These are phyloP conservation scores for Pulveroboletus sp. DNA, from an alignment of 768 basidiomycete genomes.

Conservation along the genomic window DNA sequence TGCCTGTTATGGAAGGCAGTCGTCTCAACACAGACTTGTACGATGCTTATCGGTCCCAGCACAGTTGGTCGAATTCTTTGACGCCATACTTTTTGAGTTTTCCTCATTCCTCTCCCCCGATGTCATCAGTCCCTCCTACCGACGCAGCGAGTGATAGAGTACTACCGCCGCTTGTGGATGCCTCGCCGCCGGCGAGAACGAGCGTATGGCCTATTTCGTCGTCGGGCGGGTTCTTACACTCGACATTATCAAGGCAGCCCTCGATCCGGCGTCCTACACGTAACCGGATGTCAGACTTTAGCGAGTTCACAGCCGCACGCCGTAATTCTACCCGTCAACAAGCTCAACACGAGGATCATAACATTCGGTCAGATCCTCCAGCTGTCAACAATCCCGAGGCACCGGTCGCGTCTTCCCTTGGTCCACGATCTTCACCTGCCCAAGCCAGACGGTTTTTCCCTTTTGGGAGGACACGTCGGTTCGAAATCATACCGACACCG, in stretches of 20 bases:
- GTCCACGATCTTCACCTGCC: constrained; percentile 12
- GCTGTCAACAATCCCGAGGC: neutral
- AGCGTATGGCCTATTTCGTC: constrained; percentile 23
- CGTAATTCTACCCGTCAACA: constrained; percentile 44
- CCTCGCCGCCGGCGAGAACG: constrained; percentile 19
- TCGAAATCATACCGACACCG: constrained; percentile 33
- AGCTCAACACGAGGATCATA: constrained; percentile 26
- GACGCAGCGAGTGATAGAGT: constrained; percentile 21
- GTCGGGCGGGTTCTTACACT: constrained; percentile 21
- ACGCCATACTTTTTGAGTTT: constrained; percentile 20
- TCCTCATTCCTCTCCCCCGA: constrained; percentile 25
- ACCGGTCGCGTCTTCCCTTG: constrained; percentile 4
- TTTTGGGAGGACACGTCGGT: constrained; percentile 42
- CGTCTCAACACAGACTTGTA: constrained; percentile 58
- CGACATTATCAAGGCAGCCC: constrained; percentile 48
- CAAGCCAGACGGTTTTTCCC: constrained; percentile 55
- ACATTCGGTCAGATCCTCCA: constrained; percentile 7
- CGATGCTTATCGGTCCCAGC: constrained; percentile 52
- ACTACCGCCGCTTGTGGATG: constrained; percentile 28
- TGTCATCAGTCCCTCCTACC: constrained; percentile 23
- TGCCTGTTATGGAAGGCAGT: constrained; percentile 43
- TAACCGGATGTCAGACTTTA: constrained; percentile 60
- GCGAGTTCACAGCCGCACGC: constrained; percentile 64
- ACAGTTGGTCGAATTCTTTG: constrained; percentile 27
- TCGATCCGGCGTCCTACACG: constrained; percentile 56